Conservation (phyloP, 164 flowering plant genomes). For the Nelumbo lutea region DNA sequence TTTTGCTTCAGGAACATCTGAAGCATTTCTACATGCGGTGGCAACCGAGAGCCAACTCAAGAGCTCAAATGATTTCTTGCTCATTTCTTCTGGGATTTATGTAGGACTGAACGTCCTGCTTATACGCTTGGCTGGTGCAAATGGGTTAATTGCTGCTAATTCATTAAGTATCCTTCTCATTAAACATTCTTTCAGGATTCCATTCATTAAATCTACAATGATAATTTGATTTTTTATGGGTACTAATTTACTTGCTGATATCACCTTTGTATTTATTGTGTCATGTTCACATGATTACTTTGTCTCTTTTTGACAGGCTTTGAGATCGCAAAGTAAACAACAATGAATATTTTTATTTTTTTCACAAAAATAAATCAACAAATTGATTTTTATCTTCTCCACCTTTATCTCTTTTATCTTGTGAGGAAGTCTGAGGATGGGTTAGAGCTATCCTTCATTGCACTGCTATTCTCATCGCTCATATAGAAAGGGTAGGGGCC, state of each 20-base stretch:
- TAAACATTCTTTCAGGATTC: background rate
- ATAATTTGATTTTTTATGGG: background rate
- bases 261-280: background rate
- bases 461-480: too few species aligned
- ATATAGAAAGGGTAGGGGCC: too few species aligned
- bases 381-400: too few species aligned
- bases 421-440: too few species aligned
- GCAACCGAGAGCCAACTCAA: slow-evolving; percentile 73
- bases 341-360: too few species aligned
- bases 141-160: slow-evolving; percentile 86
- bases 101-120: slow-evolving; percentile 56
- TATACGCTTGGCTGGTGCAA: slow-evolving; percentile 68
- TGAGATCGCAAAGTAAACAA: too few species aligned
- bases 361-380: too few species aligned
- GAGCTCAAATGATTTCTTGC: slow-evolving; percentile 63
- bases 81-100: slow-evolving; percentile 71
- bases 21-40: slow-evolving; percentile 95
- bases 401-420: too few species aligned
- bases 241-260: background rate
- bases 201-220: too few species aligned
- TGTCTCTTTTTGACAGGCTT: too few species aligned
- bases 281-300: background rate
- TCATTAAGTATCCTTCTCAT: slow-evolving; percentile 78
- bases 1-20: slow-evolving; percentile 78
- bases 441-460: too few species aligned